Percentiles rank a stretch among this genome's conserved stretches.
phyloP scores from a whole-genome alignment of 148 eudicot species.

The Bassia scoparia region DNA sequence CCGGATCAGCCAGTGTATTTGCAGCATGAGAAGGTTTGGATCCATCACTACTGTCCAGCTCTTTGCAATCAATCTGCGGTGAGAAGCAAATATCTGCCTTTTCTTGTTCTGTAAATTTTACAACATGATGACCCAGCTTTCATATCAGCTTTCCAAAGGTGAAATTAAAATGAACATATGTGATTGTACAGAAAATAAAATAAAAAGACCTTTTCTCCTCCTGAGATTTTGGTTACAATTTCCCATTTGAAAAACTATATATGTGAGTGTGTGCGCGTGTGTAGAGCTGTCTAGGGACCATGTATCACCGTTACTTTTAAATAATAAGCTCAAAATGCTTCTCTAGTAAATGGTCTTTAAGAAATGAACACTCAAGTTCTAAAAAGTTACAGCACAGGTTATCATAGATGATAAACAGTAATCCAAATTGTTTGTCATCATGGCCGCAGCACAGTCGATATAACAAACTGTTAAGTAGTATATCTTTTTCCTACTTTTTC shows the following conservation, averaged over 20 bases:
- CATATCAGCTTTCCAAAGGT: background rate
- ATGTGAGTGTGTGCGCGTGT: too few species aligned
- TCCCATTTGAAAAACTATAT: too few species aligned
- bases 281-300: too few species aligned
- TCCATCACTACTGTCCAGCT: constrained; percentile 16
- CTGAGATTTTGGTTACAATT: too few species aligned
- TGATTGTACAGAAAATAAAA: background rate
- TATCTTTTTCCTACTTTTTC: too few species aligned
- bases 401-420: background rate
- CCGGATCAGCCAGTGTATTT: constrained; percentile 11
- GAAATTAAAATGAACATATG: background rate
- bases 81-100: constrained; percentile 38
- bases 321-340: background rate
- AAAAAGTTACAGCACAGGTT: background rate
- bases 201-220: background rate
- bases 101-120: constrained; percentile 51
- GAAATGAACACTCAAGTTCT: background rate
- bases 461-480: too few species aligned
- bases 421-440: background rate
- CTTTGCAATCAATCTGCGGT: constrained; percentile 49
- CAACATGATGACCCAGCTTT: constrained; percentile 5
- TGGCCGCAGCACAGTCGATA: background rate
- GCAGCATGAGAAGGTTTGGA: constrained; percentile 20
- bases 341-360: background rate
- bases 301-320: background rate